phyloP scores from a whole-genome alignment of 805 yeast species.

The Lipomyces yamadae region DNA sequence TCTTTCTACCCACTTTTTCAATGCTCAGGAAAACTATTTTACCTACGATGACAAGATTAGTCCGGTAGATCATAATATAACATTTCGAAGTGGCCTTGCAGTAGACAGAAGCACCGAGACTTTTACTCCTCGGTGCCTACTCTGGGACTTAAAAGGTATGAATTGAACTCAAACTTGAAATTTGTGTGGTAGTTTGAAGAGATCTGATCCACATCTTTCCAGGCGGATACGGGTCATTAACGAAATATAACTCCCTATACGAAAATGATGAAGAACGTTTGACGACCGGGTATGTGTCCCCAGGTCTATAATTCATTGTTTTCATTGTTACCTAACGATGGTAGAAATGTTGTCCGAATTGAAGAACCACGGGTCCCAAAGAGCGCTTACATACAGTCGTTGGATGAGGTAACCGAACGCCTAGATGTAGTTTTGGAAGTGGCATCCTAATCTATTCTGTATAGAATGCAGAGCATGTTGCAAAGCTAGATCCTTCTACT shows the following conservation, averaged over 20 bases:
- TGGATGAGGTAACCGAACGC: conserved; percentile 55
- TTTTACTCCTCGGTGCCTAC: conserved; percentile 78
- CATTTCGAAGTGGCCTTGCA: conserved; percentile 51
- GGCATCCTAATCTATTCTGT: not conserved
- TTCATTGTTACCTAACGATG: conserved; percentile 4
- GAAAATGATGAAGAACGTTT: conserved; percentile 21
- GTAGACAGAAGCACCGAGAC: conserved; percentile 52
- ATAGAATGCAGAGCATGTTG: conserved; percentile 21
- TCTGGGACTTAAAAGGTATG: conserved; percentile 74
- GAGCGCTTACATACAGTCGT: conserved; percentile 65
- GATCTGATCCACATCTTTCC: not conserved
- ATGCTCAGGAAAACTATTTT: conserved; percentile 72
- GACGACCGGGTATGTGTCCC: not conserved
- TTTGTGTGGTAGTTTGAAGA: not conserved
- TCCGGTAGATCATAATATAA: conserved; percentile 53
- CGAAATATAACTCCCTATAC: conserved; percentile 37
- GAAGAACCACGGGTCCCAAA: conserved; percentile 51
- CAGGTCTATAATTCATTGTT: not conserved
- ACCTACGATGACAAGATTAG: conserved; percentile 51
- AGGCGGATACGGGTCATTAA: conserved; percentile 60
- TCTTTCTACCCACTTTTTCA: conserved; percentile 78
- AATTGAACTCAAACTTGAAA: not conserved
- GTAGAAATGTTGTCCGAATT: conserved; percentile 42
- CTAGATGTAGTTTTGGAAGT: not conserved
- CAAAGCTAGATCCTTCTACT: conserved; percentile 48